phyloP scores from a whole-genome alignment of 2,329 filamentous ascomycete species.

The Aurifilum marmelostoma region DNA sequence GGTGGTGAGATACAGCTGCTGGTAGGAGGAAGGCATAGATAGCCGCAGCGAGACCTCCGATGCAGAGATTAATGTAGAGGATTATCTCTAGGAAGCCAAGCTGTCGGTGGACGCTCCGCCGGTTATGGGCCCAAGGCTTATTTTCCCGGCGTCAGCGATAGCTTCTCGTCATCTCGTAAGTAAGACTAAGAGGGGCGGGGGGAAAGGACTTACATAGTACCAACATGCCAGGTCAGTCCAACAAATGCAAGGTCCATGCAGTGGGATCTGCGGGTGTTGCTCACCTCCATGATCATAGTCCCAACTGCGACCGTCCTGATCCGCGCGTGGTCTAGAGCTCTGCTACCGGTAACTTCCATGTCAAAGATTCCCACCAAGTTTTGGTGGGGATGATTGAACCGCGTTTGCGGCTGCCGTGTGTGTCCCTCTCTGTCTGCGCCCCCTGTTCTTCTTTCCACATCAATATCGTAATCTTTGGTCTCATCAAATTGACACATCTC shows the following conservation, averaged over 20 bases:
- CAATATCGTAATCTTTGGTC: no score
- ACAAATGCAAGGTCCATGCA: slow-evolving; percentile 15
- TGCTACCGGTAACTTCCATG: no score
- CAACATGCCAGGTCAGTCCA: slow-evolving; percentile 14
- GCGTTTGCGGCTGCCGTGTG: no score
- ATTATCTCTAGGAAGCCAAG: slow-evolving; percentile 49
- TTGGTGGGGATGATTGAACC: no score
- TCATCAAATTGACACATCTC: no score
- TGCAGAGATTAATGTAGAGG: slow-evolving; percentile 38
- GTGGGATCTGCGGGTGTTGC: no score
- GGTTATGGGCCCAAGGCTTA: slow-evolving; percentile 12
- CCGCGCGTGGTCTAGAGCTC: no score
- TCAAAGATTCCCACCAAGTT: no score
- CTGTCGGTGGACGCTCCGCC: slow-evolving; percentile 47
- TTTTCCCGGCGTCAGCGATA: not conserved
- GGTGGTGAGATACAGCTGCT: slow-evolving; percentile 28
- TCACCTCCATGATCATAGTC: no score
- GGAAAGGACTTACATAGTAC: slow-evolving; percentile 11
- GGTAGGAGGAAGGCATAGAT: slow-evolving; percentile 39
- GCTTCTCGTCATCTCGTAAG: not conserved
- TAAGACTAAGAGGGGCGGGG: not conserved
- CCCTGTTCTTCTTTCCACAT: no score
- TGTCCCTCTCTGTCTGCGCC: no score
- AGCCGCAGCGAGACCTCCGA: slow-evolving; percentile 42
- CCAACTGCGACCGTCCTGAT: no score